Evolutionary conservation across 73 alveolate species (phyloP).

Genomic region (Paramecium caudatum): DNA sequence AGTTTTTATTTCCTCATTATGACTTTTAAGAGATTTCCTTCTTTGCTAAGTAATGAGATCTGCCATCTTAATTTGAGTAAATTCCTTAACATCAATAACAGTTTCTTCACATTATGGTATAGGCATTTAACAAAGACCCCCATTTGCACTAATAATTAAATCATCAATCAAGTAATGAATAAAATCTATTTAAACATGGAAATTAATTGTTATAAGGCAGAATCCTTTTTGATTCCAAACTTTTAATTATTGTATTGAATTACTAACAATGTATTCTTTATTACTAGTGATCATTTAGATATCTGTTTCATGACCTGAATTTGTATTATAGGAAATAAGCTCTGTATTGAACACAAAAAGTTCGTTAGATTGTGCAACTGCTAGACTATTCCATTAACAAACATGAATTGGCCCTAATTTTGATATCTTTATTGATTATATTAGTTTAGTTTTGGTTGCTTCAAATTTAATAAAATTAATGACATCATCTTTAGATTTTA

Average conservation of each 20-base stretch:
- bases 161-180: background rate
- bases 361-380: background rate
- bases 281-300: background rate
- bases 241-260: background rate
- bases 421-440: background rate
- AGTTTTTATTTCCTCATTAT: too few relatives aligned
- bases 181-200: conserved; percentile 27
- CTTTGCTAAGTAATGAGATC: background rate
- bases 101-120: background rate
- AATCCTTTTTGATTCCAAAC: background rate
- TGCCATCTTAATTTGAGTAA: background rate
- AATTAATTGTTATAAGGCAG: background rate
- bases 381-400: background rate
- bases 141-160: conserved; percentile 30
- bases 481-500: background rate
- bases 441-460: background rate
- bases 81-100: background rate
- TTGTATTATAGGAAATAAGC: background rate
- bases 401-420: conserved; percentile 16
- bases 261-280: background rate
- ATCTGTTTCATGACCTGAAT: conserved; percentile 26
- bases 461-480: background rate
- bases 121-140: background rate
- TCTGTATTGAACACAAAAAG: background rate
- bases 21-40: background rate